Evolutionary conservation across 1,139 yeast genomes (phyloP), one percentile per base, ranked within the genome.

Genomic region (Scheffersomyces insectosa): DNA sequence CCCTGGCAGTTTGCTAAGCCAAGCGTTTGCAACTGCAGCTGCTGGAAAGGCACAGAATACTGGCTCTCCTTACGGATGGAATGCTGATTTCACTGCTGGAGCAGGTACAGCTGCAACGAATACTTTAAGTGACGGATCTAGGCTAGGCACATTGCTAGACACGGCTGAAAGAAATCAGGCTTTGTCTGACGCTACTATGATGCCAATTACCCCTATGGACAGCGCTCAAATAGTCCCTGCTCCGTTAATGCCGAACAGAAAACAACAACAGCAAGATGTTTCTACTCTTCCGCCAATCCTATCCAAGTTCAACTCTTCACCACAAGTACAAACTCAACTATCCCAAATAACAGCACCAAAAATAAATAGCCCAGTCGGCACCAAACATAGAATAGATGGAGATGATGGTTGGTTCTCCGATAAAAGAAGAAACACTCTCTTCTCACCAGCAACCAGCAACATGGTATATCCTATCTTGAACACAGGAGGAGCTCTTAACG

Each of bases 361-460:
- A 8, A 20, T 20, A 20, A 20, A 20, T 20, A 20, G 25, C 8
- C 25, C 25, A 20, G 29, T n/a, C 15, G 30, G n/a, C 25, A 14
- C 13, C 8, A 39, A 33, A 39, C 38, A 39, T 28, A 33, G 27
- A 34, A 20, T 33, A 12, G 33, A 25, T 14, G 27, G 12, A 14
- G 20, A 23, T 7, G 33, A 33, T 4, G 29, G 28, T 8, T 39
- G 41, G 41, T 33, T 20, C 15, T 16, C 32, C n/a, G 41, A 39
- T 16, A 39, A 39, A 14, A 39, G 41, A 33, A 33, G 38, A 28
- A 15, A 31, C 12, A n/a, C 4, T 7, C 20, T 14, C 20, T 31
- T 31, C 34, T 10, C n/a, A 14, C 20, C 34, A 5, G 11, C 34
- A 3, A 31, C 34, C 20, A 20, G 25, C 25, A 20, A 20, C 25